A percentile compares a stretch with the other conserved stretches of the same genome.
Conservation (phyloP, 129 eudicot species). For the Escallonia herrerae region DNA sequence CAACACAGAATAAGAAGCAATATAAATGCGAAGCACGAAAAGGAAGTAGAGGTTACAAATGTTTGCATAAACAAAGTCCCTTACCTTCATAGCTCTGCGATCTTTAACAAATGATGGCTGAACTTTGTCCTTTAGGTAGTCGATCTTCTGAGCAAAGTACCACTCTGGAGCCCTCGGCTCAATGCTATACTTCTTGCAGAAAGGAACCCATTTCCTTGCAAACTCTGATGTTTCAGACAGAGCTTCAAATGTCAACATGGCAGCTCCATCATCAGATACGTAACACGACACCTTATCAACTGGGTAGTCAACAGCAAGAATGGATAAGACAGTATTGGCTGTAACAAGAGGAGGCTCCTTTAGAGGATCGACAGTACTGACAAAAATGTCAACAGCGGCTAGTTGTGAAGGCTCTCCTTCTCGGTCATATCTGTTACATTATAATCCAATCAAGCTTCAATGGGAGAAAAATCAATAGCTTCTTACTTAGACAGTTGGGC, state of each 20-base stretch:
- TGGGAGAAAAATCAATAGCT: background rate
- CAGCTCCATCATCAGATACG: constrained; percentile 42
- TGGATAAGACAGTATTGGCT: constrained; percentile 51
- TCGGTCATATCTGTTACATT: constrained; percentile 21
- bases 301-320: constrained; percentile 52
- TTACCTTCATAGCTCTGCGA: constrained; percentile 46
- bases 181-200: constrained; percentile 34
- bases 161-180: constrained; percentile 53
- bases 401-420: constrained; percentile 30
- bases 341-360: constrained; percentile 52
- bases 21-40: background rate
- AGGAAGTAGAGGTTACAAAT: background rate
- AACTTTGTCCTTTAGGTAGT: constrained; percentile 31
- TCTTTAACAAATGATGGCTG: constrained; percentile 38
- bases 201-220: constrained; percentile 47
- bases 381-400: constrained; percentile 34
- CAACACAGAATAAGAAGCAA: background rate
- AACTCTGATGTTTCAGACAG: constrained; percentile 44
- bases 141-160: constrained; percentile 37
- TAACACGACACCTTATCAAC: constrained; percentile 34
- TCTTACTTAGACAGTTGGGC: background rate
- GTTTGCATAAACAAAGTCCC: background rate
- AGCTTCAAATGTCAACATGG: constrained; percentile 49
- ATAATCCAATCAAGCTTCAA: background rate
- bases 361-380: constrained; percentile 30